Evolutionary conservation across 75 land plant species (phyloP), one percentile per base, ranked within the genome.

Genomic region (Sequoia sempervirens): DNA sequence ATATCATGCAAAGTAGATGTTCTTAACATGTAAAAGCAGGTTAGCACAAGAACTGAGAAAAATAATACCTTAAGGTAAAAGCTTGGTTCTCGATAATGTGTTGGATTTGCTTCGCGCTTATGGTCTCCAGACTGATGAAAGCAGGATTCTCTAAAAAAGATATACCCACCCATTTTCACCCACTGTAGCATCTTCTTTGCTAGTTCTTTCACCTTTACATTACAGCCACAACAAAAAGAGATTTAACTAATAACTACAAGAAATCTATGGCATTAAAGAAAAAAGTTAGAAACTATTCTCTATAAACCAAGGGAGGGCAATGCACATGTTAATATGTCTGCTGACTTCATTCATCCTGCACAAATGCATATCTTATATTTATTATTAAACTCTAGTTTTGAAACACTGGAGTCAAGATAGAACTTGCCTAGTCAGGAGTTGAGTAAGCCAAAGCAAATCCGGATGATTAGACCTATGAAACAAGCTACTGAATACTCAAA

Each of bases 81-180:
- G 85, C 99, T 89, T 76, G 99, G 99, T 61, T 93, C 90, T 13
- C 99, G 85, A 84, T 98, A 98, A 79, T 98, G 99, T 37, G 99
- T 96, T 43, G 99, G 99, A 75, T 98, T 96, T 78, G 72, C 86
- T 82, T 91, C 92, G 28, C 99, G 84, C 90, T 98, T 95, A 69
- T 85, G 90, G 85, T 96, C 99, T 79, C 99, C 99, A 86, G 99
- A 98, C 80, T 96, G 99, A 83, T 96, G 97, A 81, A 96, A 98
- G 84, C 99, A 98, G 47, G 99, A 98, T 84, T 98, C 99, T 54
- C 99, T 90, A 84, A 98, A 96, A 87, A 98, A 98, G 43, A 98
- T 88, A 82, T 79, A 87, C 1, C 99, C 99, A 23, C 97, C 99
- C 50, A 86, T 87, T 85, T 94, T 98, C 40, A 96, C 83, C 99